These are phyloP conservation scores for Hebeloma cylindrosporum DNA, from an alignment of 768 basidiomycete genomes.

Conservation along the genomic window DNA sequence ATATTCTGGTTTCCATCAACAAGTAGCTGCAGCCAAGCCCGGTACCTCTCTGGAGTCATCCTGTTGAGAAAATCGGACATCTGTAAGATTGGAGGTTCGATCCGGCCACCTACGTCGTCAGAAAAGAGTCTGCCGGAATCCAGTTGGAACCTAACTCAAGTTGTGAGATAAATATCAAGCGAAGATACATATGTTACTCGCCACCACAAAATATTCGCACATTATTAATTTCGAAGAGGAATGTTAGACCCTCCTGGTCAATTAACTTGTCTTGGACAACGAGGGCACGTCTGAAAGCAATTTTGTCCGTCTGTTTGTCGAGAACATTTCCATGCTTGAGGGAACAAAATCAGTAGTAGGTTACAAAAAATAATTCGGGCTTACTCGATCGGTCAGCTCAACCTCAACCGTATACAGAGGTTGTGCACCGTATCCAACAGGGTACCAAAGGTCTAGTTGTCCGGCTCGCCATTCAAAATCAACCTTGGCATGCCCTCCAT, in stretches of 20 bases:
- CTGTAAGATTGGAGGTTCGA: not conserved
- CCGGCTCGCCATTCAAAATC: slow-evolving; percentile 53
- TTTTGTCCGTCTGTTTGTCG: slow-evolving; percentile 53
- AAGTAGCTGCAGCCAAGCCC: slow-evolving; percentile 80
- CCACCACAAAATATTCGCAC: slow-evolving; percentile 87
- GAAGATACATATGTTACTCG: slow-evolving; percentile 19
- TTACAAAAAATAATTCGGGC: slow-evolving; percentile 11
- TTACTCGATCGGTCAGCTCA: slow-evolving; percentile 53
- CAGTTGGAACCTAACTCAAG: slow-evolving; percentile 91
- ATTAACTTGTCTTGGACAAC: slow-evolving; percentile 80
- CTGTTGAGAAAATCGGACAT: slow-evolving; percentile 23
- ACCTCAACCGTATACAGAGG: slow-evolving; percentile 69
- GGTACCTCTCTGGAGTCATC: slow-evolving; percentile 56
- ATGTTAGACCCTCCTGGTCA: slow-evolving; percentile 76
- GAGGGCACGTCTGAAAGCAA: slow-evolving; percentile 78
- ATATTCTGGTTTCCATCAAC: slow-evolving; percentile 92
- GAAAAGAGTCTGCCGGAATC: slow-evolving; percentile 92
- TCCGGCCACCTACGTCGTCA: slow-evolving; percentile 63
- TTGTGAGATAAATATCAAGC: slow-evolving; percentile 53
- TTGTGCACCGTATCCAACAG: slow-evolving; percentile 80
- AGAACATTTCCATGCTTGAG: slow-evolving; percentile 49
- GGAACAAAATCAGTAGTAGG: not conserved
- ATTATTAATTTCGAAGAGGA: slow-evolving; percentile 91
- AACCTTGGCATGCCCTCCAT: slow-evolving; percentile 36
- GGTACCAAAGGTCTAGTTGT: slow-evolving; percentile 81